phyloP scores from a whole-genome alignment of 768 basidiomycete species.

The Amanita subjunquillea region DNA sequence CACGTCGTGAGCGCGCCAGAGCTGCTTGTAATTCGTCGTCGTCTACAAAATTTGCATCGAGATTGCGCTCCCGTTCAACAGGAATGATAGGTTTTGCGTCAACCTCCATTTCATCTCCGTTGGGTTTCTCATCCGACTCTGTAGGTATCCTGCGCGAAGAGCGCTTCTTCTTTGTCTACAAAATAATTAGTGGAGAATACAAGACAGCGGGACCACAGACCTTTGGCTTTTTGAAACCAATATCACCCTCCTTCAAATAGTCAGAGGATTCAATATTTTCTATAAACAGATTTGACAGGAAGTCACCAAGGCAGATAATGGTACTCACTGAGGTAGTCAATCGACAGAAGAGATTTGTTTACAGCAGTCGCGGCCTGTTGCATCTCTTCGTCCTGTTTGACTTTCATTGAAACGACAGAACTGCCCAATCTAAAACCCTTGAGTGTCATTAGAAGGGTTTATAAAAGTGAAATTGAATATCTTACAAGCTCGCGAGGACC shows the following conservation, averaged over 20 bases:
- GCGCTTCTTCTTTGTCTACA: constrained; percentile 89
- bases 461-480: not conserved
- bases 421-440: constrained; percentile 86
- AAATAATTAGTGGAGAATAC: constrained; percentile 4
- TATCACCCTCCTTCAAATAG: constrained; percentile 84
- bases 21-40: constrained; percentile 97
- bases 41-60: constrained; percentile 88
- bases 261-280: constrained; percentile 85
- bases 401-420: constrained; percentile 31
- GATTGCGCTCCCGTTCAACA: constrained; percentile 43
- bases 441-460: constrained; percentile 4
- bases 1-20: constrained; percentile 75
- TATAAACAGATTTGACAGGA: constrained; percentile 18
- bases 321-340: constrained; percentile 83
- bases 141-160: constrained; percentile 53
- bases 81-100: constrained; percentile 66
- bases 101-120: constrained; percentile 64
- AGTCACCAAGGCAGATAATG: not conserved
- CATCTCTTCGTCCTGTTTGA: constrained; percentile 32
- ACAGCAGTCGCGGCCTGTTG: constrained; percentile 50
- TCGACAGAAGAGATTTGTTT: constrained; percentile 71
- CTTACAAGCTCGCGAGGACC: constrained; percentile 61
- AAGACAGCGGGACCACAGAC: constrained; percentile 43
- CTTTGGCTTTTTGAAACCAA: constrained; percentile 94
- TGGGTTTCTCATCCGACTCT: constrained; percentile 34